These are phyloP conservation scores for Xylaria polymorpha DNA, from an alignment of 2,329 filamentous ascomycete genomes.

Conservation along the genomic window DNA sequence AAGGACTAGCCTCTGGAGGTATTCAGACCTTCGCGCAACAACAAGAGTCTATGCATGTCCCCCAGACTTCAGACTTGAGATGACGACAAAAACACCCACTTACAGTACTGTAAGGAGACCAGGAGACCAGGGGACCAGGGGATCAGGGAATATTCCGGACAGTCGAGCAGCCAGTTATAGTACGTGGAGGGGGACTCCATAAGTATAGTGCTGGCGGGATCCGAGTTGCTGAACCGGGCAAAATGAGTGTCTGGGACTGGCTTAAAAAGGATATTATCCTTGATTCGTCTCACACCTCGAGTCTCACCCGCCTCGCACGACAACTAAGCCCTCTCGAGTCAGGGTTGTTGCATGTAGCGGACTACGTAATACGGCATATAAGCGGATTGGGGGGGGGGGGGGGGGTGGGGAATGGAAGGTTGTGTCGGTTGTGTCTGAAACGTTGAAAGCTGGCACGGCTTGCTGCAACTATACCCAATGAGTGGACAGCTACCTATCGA, in stretches of 20 bases:
- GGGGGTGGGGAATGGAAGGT: conserved; percentile 26
- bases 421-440: conserved; percentile 35
- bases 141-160: background rate
- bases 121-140: background rate
- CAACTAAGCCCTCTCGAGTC: background rate
- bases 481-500: conserved; percentile 5
- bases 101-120: background rate
- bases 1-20: no score
- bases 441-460: conserved; percentile 24
- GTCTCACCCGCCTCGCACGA: conserved; percentile 21
- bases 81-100: background rate
- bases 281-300: conserved; percentile 8
- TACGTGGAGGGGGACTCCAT: background rate
- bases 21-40: no score
- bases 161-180: background rate
- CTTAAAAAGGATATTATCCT: conserved; percentile 12
- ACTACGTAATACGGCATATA: conserved; percentile 11
- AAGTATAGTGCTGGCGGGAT: background rate
- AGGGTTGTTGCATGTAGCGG: conserved; percentile 18
- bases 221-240: conserved; percentile 1
- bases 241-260: background rate
- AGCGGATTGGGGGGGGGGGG: conserved; percentile 33
- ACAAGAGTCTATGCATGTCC: no score
- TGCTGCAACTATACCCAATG: conserved; percentile 37
- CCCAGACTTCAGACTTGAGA: background rate